Percentiles rank a stretch among this genome's conserved stretches.
phyloP scores from a whole-genome alignment of 2,329 filamentous ascomycete species.

The Coccinonectria pachysandricola region DNA sequence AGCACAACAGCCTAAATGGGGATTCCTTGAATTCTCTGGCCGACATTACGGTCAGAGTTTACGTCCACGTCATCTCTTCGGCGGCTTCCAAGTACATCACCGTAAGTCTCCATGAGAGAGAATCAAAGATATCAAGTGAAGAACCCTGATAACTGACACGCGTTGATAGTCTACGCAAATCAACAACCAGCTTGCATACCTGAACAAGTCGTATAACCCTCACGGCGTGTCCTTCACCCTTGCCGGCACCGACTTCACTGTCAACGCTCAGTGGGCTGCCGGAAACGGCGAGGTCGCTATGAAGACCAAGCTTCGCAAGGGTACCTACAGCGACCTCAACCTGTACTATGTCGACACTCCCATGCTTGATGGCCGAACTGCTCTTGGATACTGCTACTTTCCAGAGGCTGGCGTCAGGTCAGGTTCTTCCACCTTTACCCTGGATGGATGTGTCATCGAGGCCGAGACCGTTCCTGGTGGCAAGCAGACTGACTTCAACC shows the following conservation, averaged over 20 bases:
- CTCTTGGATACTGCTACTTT: too few species aligned
- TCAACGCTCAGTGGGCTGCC: slow-evolving; percentile 35
- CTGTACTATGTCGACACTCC: slow-evolving; percentile 27
- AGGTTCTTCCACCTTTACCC: slow-evolving; percentile 18
- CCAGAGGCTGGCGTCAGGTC: slow-evolving; percentile 19
- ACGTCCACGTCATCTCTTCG: too few species aligned
- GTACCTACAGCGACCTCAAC: slow-evolving; percentile 33
- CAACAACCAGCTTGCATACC: too few species aligned
- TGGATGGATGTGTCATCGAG: slow-evolving; percentile 30
- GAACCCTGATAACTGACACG: too few species aligned
- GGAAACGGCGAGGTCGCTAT: slow-evolving; percentile 28
- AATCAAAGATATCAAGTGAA: too few species aligned
- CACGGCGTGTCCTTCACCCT: slow-evolving; percentile 33
- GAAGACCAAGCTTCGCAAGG: slow-evolving; percentile 35
- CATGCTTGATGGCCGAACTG: too few species aligned
- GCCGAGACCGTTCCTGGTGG: slow-evolving; percentile 29
- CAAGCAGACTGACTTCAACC: slow-evolving; percentile 20
- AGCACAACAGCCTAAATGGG: too few species aligned
- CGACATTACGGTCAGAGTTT: too few species aligned
- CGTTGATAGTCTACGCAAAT: too few species aligned
- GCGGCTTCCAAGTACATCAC: too few species aligned
- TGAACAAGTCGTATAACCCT: slow-evolving; percentile 33
- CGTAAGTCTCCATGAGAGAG: too few species aligned
- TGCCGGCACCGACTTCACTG: slow-evolving; percentile 28
- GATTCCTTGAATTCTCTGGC: too few species aligned